Percentiles rank a stretch among this genome's conserved stretches.
phyloP scores from a whole-genome alignment of 352 stramenopile genomes.

The Pythium monospermum region DNA sequence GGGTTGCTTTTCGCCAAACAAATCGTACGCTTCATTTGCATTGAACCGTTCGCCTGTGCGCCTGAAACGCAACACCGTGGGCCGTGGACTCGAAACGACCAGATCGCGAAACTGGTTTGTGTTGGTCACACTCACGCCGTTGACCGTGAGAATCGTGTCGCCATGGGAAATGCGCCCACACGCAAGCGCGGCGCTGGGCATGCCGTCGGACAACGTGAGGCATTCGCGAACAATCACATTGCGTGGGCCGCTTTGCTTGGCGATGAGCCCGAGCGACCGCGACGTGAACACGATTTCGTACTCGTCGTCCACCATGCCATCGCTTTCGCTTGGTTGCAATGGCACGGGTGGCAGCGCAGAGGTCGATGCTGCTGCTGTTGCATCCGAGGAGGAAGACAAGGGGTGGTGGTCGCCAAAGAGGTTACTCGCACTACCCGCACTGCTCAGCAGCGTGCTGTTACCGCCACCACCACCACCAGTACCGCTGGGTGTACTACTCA shows the following conservation, averaged over 20 bases:
- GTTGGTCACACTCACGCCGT: constrained; percentile 51
- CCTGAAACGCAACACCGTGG: constrained; percentile 67
- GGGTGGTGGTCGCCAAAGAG: constrained; percentile 30
- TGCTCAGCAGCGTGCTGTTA: too few species aligned
- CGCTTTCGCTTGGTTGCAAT: constrained; percentile 2
- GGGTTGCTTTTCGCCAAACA: constrained; percentile 58
- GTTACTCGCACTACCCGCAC: constrained; percentile 6
- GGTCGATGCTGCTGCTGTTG: background rate
- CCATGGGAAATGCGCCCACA: constrained; percentile 49
- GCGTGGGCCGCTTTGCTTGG: constrained; percentile 48
- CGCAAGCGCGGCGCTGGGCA: constrained; percentile 35
- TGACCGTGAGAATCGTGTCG: constrained; percentile 71
- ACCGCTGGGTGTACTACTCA: constrained; percentile 18
- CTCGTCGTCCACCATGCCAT: constrained; percentile 29
- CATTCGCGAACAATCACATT: constrained; percentile 74
- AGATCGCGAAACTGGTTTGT: constrained; percentile 74
- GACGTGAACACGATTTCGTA: constrained; percentile 73
- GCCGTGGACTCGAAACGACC: constrained; percentile 47
- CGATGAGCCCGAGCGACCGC: constrained; percentile 56
- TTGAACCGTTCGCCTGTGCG: constrained; percentile 35
- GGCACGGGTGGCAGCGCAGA: constrained; percentile 4
- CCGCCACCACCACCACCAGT: too few species aligned
- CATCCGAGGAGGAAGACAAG: too few species aligned
- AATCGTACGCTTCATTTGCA: constrained; percentile 38
- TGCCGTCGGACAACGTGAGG: constrained; percentile 36